Base-by-base conservation (phyloP, 257 asterid species). In the Forsythia suspensa region DNA sequence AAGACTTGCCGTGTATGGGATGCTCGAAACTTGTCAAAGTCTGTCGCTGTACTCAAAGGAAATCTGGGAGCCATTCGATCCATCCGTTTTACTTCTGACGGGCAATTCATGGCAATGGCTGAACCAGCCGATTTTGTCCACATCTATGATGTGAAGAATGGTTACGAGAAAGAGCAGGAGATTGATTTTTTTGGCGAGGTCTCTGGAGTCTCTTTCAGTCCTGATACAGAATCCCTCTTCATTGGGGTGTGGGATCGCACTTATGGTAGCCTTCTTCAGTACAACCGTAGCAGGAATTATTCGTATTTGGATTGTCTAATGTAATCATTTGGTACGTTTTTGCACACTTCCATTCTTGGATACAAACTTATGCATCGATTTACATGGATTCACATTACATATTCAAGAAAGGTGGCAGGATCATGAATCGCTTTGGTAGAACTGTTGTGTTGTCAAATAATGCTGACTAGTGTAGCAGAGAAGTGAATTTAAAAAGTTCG, bases 1-100 rank as follows among this genome's bases (percentile, higher is more conserved):
- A 89, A 90, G 79, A 90, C 95, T 39, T 90, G 93, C 76, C 83
- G 95, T 44, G 89, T 90, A 36, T 90, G 95, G 93, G 95, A 90
- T 77, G 80, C 87, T 12, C 90, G 93, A 1, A 86, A 89, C 79
- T 87, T 90, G 42, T 89, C 93, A 5, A 83, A 83, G 40, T 90
- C 93, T 2, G 78, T 90, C 6, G 89, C 89, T 40, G 90, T 87
- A 16, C 89, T 90, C 55, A 89, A 86, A 75, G 95, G 93, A 76
- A 90, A 87, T 59, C 88, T 90, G 36, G 95, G 95, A n/a, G 95
- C 95, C 40, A 90, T 90, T 52, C 86, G 95, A 71, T 89, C 92
- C 6, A 89, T 90, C 77, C 93, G 92, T 40, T 90, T 87, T 83
- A 70, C 95, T 76, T 90, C 95, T 16, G 95, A 90, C 18, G 93